These are phyloP conservation scores for Pyricularia grisea DNA, from an alignment of 2,329 filamentous ascomycete species.

Conservation along the genomic window DNA sequence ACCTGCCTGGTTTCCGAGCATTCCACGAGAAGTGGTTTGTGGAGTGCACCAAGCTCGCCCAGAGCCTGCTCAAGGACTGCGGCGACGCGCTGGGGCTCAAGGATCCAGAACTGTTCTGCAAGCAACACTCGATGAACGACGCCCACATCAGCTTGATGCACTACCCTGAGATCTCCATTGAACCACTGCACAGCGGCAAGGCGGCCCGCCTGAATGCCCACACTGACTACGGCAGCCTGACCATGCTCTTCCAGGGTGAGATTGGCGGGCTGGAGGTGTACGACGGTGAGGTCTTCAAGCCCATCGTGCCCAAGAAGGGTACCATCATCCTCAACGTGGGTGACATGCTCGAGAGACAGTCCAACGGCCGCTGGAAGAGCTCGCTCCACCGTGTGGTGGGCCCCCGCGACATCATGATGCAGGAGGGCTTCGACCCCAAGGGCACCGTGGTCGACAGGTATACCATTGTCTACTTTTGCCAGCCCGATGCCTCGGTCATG, in stretches of 20 bases:
- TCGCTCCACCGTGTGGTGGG: constrained; percentile 37
- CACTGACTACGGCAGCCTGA: constrained; percentile 30
- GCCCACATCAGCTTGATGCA: constrained; percentile 51
- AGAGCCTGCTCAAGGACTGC: constrained; percentile 19
- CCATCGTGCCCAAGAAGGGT: constrained; percentile 20
- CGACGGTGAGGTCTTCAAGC: constrained; percentile 17
- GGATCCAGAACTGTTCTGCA: constrained; percentile 11
- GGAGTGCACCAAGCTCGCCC: constrained; percentile 17
- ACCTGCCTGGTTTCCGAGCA: constrained; percentile 24
- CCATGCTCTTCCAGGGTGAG: constrained; percentile 34
- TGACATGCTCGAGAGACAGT: constrained; percentile 29
- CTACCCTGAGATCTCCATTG: constrained; percentile 27
- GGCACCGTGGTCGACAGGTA: constrained; percentile 35
- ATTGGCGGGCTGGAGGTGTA: constrained; percentile 35
- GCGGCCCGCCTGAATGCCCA: constrained; percentile 19
- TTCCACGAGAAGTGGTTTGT: constrained; percentile 22
- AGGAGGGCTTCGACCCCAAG: neutral
- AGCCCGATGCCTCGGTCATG: neutral
- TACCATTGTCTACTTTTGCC: constrained; percentile 48
- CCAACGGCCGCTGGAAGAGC: constrained; percentile 17
- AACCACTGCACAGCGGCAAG: constrained; percentile 16
- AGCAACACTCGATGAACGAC: constrained; percentile 30
- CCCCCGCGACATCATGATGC: constrained; percentile 10
- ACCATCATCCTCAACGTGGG: constrained; percentile 30
- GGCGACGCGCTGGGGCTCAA: constrained; percentile 22